phyloP scores from a whole-genome alignment of 768 basidiomycete species.

The Pleurotus sapidus region DNA sequence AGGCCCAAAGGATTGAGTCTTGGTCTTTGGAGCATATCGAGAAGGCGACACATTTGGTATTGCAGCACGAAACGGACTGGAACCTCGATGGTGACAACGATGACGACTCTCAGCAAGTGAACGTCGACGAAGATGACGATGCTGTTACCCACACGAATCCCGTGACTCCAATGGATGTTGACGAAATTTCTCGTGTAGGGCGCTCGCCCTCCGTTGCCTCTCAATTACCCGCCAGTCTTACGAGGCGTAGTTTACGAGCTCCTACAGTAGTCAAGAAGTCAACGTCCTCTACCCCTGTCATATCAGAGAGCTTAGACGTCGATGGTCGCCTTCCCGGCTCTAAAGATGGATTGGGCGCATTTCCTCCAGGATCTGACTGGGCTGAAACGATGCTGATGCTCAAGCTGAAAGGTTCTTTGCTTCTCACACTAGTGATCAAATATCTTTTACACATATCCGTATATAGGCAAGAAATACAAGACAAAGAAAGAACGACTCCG shows the following conservation, averaged over 20 bases:
- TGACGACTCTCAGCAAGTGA: slow-evolving; percentile 25
- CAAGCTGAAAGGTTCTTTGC: slow-evolving; percentile 64
- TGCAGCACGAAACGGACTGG: slow-evolving; percentile 83
- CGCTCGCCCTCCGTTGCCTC: slow-evolving; percentile 47
- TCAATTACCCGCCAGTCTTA: slow-evolving; percentile 31
- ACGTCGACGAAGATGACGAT: slow-evolving; percentile 36
- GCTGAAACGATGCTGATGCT: slow-evolving; percentile 70
- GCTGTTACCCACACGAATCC: slow-evolving; percentile 36
- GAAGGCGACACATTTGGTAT: slow-evolving; percentile 68
- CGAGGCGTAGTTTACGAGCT: slow-evolving; percentile 44
- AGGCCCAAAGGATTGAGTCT: slow-evolving; percentile 67
- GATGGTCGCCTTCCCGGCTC: slow-evolving; percentile 76
- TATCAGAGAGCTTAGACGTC: slow-evolving; percentile 53
- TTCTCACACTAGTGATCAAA: background rate
- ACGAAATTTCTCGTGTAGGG: slow-evolving; percentile 32
- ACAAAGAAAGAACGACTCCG: slow-evolving; percentile 80
- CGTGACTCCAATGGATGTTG: slow-evolving; percentile 44
- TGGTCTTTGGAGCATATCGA: slow-evolving; percentile 76
- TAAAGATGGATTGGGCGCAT: slow-evolving; percentile 71
- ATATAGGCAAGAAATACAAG: slow-evolving; percentile 67
- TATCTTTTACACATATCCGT: background rate
- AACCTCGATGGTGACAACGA: slow-evolving; percentile 78
- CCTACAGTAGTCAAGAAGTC: slow-evolving; percentile 44
- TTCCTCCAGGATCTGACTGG: slow-evolving; percentile 69
- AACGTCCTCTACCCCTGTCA: slow-evolving; percentile 18